phyloP scores from a whole-genome alignment of 306 rosid genomes.

The Lithocarpus polystachyus region DNA sequence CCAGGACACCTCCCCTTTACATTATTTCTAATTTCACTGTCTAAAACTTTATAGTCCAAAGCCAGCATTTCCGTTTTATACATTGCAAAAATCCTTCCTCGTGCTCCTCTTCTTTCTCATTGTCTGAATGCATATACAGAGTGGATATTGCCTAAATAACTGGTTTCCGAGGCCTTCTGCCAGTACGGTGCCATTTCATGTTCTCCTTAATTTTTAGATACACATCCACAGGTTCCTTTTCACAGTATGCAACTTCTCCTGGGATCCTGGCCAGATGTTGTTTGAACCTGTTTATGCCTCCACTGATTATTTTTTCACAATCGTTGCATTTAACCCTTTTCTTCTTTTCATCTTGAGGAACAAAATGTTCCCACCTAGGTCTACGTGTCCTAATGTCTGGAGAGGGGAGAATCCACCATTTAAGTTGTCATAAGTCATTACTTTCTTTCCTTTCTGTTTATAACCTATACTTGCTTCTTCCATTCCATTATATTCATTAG shows the following conservation, averaged over 20 bases:
- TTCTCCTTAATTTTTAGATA: conserved; percentile 83
- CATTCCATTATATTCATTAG: conserved; percentile 56
- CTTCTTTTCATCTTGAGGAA: conserved; percentile 96
- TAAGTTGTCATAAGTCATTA: conserved; percentile 54
- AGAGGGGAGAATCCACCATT: conserved; percentile 60
- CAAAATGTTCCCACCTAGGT: conserved; percentile 96
- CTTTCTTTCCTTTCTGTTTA: conserved; percentile 79
- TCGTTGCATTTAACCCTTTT: conserved; percentile 93
- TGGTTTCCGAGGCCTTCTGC: conserved; percentile 67
- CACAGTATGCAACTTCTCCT: conserved; percentile 97
- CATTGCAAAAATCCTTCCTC: conserved; percentile 54
- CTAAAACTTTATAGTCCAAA: conserved; percentile 57
- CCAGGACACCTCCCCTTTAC: conserved; percentile 52
- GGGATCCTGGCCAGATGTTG: conserved; percentile 98
- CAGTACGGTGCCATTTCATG: conserved; percentile 99
- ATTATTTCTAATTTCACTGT: conserved; percentile 52
- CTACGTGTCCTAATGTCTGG: conserved; percentile 78
- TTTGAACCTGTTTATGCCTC: conserved; percentile 92
- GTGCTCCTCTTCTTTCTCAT: conserved; percentile 73
- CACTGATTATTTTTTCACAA: conserved; percentile 88
- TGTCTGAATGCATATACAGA: conserved; percentile 62
- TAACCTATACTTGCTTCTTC: conserved; percentile 58
- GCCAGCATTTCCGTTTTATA: conserved; percentile 53
- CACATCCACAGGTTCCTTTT: conserved; percentile 85
- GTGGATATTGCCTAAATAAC: conserved; percentile 54